A percentile compares a stretch with the other conserved stretches of the same genome.
Evolutionary conservation across 257 asterid genomes (phyloP).

Genomic region (Plectranthus barbatus): DNA sequence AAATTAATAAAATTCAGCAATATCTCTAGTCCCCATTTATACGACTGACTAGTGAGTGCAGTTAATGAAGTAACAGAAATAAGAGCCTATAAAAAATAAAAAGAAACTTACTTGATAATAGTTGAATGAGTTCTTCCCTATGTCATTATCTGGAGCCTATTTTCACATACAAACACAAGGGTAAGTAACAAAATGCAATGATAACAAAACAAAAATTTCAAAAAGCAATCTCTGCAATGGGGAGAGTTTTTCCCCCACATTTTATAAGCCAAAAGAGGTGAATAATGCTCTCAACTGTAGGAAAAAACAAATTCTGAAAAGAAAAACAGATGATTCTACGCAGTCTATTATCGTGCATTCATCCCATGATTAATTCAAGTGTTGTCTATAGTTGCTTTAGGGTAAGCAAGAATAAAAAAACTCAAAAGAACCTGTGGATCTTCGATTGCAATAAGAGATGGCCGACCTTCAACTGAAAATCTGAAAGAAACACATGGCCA

Average conservation of each 20-base stretch:
- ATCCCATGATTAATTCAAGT: neutral
- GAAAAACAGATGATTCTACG: neutral
- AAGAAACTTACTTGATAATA: slow-evolving; percentile 62
- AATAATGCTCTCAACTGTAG: too few species aligned
- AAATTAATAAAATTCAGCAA: neutral
- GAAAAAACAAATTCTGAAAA: too few species aligned
- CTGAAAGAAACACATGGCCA: slow-evolving; percentile 29
- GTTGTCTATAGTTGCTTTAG: neutral
- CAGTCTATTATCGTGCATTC: neutral
- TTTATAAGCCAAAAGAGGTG: too few species aligned
- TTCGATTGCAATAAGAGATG: slow-evolving; percentile 64
- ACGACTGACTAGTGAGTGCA: neutral
- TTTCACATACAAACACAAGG: slow-evolving; percentile 13
- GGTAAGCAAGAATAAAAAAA: slow-evolving; percentile 7
- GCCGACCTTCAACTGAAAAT: slow-evolving; percentile 52
- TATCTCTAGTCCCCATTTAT: neutral
- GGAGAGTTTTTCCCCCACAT: too few species aligned
- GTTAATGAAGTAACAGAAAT: neutral
- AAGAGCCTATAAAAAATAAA: neutral
- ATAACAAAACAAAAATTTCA: neutral
- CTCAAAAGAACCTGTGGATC: slow-evolving; percentile 82
- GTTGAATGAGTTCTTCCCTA: slow-evolving; percentile 88
- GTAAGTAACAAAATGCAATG: neutral
- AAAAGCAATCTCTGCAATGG: neutral
- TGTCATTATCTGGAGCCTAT: slow-evolving; percentile 89